A percentile compares a stretch with the other conserved stretches of the same genome.
Evolutionary conservation across 2,329 filamentous ascomycete species (phyloP).

Genomic region (Pyrenophora graminea): DNA sequence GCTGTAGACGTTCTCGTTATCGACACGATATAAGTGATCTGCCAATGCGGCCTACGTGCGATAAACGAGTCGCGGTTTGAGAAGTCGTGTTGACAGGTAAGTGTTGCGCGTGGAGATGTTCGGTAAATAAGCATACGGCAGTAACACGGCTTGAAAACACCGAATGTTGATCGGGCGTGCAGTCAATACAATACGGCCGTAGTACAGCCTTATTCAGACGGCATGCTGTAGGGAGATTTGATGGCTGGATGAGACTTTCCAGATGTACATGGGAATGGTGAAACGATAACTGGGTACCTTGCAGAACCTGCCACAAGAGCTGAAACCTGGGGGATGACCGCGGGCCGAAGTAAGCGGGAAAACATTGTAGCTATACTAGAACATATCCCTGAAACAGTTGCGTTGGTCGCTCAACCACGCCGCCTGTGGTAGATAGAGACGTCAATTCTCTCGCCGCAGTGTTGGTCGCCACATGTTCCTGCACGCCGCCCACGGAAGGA

Average conservation of each 20-base stretch:
- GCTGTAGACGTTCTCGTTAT: neutral
- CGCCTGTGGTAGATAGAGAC: constrained; percentile 3
- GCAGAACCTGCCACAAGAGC: constrained; percentile 31
- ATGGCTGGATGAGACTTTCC: constrained; percentile 1
- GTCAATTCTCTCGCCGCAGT: neutral
- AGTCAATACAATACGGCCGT: neutral
- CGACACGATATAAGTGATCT: neutral
- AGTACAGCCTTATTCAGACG: neutral
- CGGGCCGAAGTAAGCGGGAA: constrained; percentile 7
- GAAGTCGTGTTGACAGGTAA: neutral
- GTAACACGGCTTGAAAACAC: neutral
- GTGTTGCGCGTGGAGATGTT: neutral
- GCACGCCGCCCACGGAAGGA: constrained; percentile 3
- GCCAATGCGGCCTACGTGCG: neutral
- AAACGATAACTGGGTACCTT: constrained; percentile 36
- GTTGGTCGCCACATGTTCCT: constrained; percentile 10
- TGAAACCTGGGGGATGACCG: constrained; percentile 32
- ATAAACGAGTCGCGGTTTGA: neutral
- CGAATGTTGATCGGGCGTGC: too few relatives aligned
- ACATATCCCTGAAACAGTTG: constrained; percentile 24
- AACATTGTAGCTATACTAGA: constrained; percentile 8
- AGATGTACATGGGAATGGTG: constrained; percentile 16
- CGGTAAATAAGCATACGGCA: neutral
- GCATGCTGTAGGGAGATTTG: neutral
- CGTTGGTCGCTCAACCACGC: constrained; percentile 13